Evolutionary conservation across 2,329 filamentous ascomycete genomes (phyloP).

Genomic region (Thermothelomyces thermophilus): DNA sequence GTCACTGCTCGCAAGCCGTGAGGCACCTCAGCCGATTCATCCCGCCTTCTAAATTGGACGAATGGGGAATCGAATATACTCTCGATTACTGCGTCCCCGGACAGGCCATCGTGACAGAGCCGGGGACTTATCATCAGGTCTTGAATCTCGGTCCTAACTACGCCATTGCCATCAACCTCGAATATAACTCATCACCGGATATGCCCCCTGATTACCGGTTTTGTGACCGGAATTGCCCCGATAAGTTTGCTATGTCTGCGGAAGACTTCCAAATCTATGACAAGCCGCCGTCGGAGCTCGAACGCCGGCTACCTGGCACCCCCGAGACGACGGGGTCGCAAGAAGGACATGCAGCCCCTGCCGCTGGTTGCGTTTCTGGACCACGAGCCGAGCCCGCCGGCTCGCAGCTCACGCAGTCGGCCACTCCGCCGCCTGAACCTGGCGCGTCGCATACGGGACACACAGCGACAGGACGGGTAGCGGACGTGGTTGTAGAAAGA

Average conservation of each 20-base stretch:
- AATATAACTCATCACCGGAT: constrained; percentile 24
- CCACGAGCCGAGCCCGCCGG: neutral
- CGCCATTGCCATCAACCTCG: constrained; percentile 24
- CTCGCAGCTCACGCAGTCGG: constrained; percentile 1
- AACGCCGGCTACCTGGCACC: constrained; percentile 1
- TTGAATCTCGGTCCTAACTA: constrained; percentile 26
- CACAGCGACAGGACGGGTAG: neutral
- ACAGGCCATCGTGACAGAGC: constrained; percentile 25
- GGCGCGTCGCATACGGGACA: neutral
- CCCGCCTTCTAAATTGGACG: constrained; percentile 21
- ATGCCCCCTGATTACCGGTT: constrained; percentile 21
- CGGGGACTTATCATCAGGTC: constrained; percentile 26
- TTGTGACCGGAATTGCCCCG: constrained; percentile 23
- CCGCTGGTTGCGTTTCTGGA: neutral
- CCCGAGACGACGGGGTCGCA: constrained; percentile 9
- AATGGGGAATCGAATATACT: constrained; percentile 26
- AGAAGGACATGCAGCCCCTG: neutral
- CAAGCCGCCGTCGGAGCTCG: constrained; percentile 1
- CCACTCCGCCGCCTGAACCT: constrained; percentile 11
- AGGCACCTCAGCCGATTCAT: constrained; percentile 26
- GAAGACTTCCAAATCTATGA: constrained; percentile 22
- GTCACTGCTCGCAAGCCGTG: constrained; percentile 23
- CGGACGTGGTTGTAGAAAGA: neutral
- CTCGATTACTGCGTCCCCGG: constrained; percentile 25
- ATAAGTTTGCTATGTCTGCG: constrained; percentile 23